A percentile compares a stretch with the other conserved stretches of the same genome.
Conservation (phyloP, 768 basidiomycete genomes). For the Boletus rubescentipes region DNA sequence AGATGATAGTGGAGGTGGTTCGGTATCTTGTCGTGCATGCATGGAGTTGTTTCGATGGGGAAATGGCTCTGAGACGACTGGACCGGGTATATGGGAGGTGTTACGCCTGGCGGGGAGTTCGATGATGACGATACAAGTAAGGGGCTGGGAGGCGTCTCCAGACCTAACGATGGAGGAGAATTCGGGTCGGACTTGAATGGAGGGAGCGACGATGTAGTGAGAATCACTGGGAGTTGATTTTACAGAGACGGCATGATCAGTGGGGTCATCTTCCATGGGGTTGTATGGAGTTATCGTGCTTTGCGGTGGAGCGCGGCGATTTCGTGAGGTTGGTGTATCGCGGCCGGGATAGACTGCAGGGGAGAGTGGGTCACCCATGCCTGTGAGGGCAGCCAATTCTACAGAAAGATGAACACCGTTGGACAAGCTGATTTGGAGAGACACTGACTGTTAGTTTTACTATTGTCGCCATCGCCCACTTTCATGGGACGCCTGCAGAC, state of each 20-base stretch:
- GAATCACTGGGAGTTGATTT: conserved; percentile 48
- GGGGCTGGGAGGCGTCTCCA: conserved; percentile 68
- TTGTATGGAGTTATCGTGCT: conserved; percentile 44
- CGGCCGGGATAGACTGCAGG: conserved; percentile 67
- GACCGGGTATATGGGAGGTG: conserved; percentile 50
- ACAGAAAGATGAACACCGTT: conserved; percentile 12
- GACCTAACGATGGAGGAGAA: conserved; percentile 79
- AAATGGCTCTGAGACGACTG: conserved; percentile 51
- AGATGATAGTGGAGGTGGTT: conserved; percentile 12
- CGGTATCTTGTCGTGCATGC: conserved; percentile 25
- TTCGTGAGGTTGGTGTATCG: conserved; percentile 44
- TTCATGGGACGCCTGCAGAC: conserved; percentile 98
- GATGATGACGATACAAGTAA: conserved; percentile 93
- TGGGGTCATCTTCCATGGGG: conserved; percentile 83
- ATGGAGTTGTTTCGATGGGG: conserved; percentile 28
- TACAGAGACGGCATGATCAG: conserved; percentile 57
- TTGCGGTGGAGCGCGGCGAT: conserved; percentile 29
- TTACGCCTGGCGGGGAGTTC: conserved; percentile 82
- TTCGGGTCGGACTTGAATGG: conserved; percentile 92
- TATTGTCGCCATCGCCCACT: conserved; percentile 81
- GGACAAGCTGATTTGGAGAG: neutral
- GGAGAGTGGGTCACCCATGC: conserved; percentile 68
- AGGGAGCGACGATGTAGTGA: conserved; percentile 83
- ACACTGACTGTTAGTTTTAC: conserved; percentile 80
- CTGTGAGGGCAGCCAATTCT: conserved; percentile 95